A percentile compares a stretch with the other conserved stretches of the same genome.
phyloP scores from a whole-genome alignment of 371 early-diverging fungal species.

The Mortierella sp. region DNA sequence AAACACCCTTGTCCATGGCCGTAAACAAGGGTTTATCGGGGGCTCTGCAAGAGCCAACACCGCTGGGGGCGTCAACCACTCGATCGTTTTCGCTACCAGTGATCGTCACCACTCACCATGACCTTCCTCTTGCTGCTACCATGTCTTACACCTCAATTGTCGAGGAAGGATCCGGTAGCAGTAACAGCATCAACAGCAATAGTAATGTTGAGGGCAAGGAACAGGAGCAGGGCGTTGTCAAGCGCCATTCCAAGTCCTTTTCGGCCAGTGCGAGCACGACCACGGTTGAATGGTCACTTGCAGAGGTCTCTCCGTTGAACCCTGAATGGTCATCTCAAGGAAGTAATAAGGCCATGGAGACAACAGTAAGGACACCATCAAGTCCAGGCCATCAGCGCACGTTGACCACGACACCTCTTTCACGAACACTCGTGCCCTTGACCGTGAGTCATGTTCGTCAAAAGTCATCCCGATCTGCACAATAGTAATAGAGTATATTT shows the following conservation, averaged over 20 bases:
- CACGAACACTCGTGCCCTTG: not conserved
- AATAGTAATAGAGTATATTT: no score
- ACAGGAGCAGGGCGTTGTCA: not conserved
- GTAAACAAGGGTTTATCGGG: no score
- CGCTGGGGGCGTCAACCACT: not conserved
- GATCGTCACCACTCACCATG: not conserved
- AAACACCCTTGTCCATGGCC: constrained; percentile 5
- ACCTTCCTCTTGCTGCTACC: not conserved
- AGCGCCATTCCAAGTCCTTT: not conserved
- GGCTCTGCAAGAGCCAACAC: not conserved
- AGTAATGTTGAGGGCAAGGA: not conserved
- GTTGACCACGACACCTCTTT: not conserved
- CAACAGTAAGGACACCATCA: not conserved
- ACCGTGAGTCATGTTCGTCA: constrained; percentile 8
- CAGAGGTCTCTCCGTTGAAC: constrained; percentile 6
- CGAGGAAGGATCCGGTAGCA: not conserved
- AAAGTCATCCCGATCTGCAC: no score
- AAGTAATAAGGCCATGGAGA: no score
- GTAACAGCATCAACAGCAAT: constrained; percentile 7
- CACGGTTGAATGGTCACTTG: not conserved
- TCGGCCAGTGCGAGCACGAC: not conserved
- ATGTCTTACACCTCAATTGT: not conserved
- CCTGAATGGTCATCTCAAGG: not conserved
- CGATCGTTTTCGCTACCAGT: not conserved
- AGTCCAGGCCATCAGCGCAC: constrained; percentile 12